These are phyloP conservation scores for Rostrohypoxylon terebratum DNA, from an alignment of 495 filamentous ascomycete species.

Conservation along the genomic window DNA sequence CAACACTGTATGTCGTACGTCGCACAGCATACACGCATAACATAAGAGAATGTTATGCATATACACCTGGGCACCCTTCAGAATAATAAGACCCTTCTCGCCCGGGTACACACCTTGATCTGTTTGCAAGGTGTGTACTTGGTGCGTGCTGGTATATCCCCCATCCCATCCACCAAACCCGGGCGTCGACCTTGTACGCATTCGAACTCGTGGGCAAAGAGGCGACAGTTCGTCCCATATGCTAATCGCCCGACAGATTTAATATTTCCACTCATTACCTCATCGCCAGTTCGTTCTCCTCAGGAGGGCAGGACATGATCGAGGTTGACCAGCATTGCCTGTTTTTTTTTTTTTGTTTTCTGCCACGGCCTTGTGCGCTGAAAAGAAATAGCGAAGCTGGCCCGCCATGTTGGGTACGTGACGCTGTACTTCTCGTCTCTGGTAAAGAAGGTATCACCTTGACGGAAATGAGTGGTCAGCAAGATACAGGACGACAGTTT, in stretches of 20 bases:
- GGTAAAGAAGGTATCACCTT: slow-evolving; percentile 15
- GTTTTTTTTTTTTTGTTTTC: slow-evolving; percentile 9
- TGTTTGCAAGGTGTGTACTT: slow-evolving; percentile 13
- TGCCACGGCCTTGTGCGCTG: slow-evolving; percentile 10
- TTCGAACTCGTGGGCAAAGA: slow-evolving; percentile 16
- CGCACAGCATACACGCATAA: slow-evolving; percentile 39
- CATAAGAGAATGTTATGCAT: slow-evolving; percentile 20
- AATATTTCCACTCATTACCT: slow-evolving; percentile 13
- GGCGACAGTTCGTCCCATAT: slow-evolving; percentile 19
- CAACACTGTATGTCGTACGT: slow-evolving; percentile 9
- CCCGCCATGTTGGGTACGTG: slow-evolving; percentile 25
- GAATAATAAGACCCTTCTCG: slow-evolving; percentile 36
- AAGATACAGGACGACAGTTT: slow-evolving; percentile 17
- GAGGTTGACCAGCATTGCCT: slow-evolving; percentile 26
- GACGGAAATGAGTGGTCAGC: slow-evolving; percentile 20
- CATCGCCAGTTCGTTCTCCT: slow-evolving; percentile 4
- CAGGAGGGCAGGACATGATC: slow-evolving; percentile 6
- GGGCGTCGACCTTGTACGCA: slow-evolving; percentile 23
- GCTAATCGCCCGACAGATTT: slow-evolving; percentile 22
- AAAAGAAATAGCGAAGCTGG: slow-evolving; percentile 12
- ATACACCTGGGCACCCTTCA: slow-evolving; percentile 17
- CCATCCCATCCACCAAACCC: slow-evolving; percentile 3
- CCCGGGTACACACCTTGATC: slow-evolving; percentile 31
- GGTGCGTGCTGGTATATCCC: slow-evolving; percentile 6
- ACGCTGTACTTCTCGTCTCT: slow-evolving; percentile 28